Percentiles rank a stretch among this genome's conserved stretches.
phyloP scores from a whole-genome alignment of 805 yeast species.

The Candida easanensis region DNA sequence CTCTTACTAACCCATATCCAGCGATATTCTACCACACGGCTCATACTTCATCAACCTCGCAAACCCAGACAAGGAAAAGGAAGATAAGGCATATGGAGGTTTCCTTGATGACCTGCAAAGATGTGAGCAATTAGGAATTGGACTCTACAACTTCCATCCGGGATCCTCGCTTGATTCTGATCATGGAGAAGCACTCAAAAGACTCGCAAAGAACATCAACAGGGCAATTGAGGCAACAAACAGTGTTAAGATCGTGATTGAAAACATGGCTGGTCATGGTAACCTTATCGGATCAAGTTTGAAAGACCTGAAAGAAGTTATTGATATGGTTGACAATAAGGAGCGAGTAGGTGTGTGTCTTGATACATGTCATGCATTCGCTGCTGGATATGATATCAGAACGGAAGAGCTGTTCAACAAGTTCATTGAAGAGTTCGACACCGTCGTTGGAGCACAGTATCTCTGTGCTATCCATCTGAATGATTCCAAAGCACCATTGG shows the following conservation, averaged over 20 bases:
- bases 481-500: slow-evolving; percentile 93
- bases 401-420: slow-evolving; percentile 50
- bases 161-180: slow-evolving; percentile 83
- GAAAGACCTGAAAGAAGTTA: slow-evolving; percentile 72
- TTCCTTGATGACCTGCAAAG: slow-evolving; percentile 83
- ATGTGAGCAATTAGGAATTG: slow-evolving; percentile 83
- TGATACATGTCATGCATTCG: slow-evolving; percentile 95
- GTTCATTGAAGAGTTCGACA: slow-evolving; percentile 79
- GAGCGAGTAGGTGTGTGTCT: slow-evolving; percentile 90
- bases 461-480: slow-evolving; percentile 82
- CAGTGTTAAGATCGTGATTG: slow-evolving; percentile 85
- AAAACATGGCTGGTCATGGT: slow-evolving; percentile 98
- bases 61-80: slow-evolving; percentile 82
- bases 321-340: slow-evolving; percentile 76
- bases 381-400: slow-evolving; percentile 92
- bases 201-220: slow-evolving; percentile 78
- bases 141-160: slow-evolving; percentile 88
- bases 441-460: slow-evolving; percentile 69
- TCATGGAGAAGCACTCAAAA: slow-evolving; percentile 58
- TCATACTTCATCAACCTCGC: slow-evolving; percentile 91
- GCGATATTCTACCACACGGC: slow-evolving; percentile 88
- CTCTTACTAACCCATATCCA: slow-evolving; percentile 6
- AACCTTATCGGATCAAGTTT: slow-evolving; percentile 80
- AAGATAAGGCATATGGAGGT: slow-evolving; percentile 68
- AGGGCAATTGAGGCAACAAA: slow-evolving; percentile 68